phyloP scores from a whole-genome alignment of 306 rosid genomes.

The Nissolia schottii region DNA sequence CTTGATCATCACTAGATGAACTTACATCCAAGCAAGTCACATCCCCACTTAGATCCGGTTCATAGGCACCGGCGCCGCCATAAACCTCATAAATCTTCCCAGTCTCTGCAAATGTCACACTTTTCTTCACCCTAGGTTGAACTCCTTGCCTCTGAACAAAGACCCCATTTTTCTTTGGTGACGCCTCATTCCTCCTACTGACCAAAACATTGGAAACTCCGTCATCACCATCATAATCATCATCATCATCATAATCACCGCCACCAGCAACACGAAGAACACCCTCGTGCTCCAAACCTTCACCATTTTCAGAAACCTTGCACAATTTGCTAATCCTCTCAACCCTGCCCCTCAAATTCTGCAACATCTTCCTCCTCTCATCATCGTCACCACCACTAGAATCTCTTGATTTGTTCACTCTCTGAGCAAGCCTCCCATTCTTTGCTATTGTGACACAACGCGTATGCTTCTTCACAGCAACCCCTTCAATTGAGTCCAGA shows the following conservation, averaged over 20 bases:
- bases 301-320: slow-evolving; percentile 42
- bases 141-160: slow-evolving; percentile 30
- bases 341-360: slow-evolving; percentile 68
- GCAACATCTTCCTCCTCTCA: slow-evolving; percentile 50
- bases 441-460: slow-evolving; percentile 35
- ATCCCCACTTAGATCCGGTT: slow-evolving; percentile 34
- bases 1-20: slow-evolving; percentile 61
- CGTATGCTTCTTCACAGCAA: slow-evolving; percentile 45
- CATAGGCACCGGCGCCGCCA: slow-evolving; percentile 26
- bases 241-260: neutral
- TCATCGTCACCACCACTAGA: slow-evolving; percentile 26
- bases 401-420: slow-evolving; percentile 32
- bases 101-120: slow-evolving; percentile 72
- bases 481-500: slow-evolving; percentile 64
- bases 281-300: slow-evolving; percentile 41
- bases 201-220: slow-evolving; percentile 31
- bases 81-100: slow-evolving; percentile 44
- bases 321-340: slow-evolving; percentile 62
- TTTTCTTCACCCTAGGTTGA: slow-evolving; percentile 68
- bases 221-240: slow-evolving; percentile 32
- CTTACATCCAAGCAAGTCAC: slow-evolving; percentile 45
- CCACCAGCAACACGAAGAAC: slow-evolving; percentile 25
- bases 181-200: slow-evolving; percentile 20
- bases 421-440: slow-evolving; percentile 40
- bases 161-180: slow-evolving; percentile 26